phyloP scores from a whole-genome alignment of 345 rosid species.

The Rhodamnia rubescens region DNA sequence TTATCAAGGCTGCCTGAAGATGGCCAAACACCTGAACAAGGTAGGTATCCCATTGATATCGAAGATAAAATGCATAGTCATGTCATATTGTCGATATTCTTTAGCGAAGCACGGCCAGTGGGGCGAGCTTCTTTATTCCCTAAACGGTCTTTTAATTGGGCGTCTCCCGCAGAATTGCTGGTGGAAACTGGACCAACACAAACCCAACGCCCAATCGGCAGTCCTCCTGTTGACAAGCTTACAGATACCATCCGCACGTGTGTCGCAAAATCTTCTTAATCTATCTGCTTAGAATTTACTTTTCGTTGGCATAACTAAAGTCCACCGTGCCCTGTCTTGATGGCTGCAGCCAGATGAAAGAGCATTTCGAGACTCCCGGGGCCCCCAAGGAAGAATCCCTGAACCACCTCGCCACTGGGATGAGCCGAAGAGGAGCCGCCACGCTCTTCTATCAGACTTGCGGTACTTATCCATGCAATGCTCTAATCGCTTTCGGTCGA shows the following conservation, averaged over 20 bases:
- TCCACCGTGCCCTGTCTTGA: neutral
- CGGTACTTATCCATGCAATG: slow-evolving; percentile 24
- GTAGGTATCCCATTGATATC: slow-evolving; percentile 15
- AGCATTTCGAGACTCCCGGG: slow-evolving; percentile 76
- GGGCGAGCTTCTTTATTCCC: neutral
- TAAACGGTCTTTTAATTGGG: neutral
- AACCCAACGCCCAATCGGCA: slow-evolving; percentile 30
- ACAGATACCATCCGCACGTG: slow-evolving; percentile 66
- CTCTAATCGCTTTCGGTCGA: neutral
- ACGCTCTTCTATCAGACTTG: slow-evolving; percentile 74
- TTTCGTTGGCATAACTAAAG: neutral
- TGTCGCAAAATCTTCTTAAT: neutral
- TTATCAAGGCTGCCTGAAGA: slow-evolving; percentile 39
- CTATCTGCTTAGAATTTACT: neutral
- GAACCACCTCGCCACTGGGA: slow-evolving; percentile 51
- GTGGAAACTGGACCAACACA: slow-evolving; percentile 78
- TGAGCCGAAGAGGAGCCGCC: slow-evolving; percentile 70
- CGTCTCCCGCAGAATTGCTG: slow-evolving; percentile 33
- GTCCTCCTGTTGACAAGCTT: slow-evolving; percentile 43
- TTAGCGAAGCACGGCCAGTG: neutral
- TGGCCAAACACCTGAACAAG: slow-evolving; percentile 38
- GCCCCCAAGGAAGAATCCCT: slow-evolving; percentile 56
- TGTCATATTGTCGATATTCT: neutral
- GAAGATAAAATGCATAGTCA: neutral
- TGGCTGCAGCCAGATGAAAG: slow-evolving; percentile 57